phyloP scores from a whole-genome alignment of 2,329 filamentous ascomycete genomes.

The Leptodontidium sp. region DNA sequence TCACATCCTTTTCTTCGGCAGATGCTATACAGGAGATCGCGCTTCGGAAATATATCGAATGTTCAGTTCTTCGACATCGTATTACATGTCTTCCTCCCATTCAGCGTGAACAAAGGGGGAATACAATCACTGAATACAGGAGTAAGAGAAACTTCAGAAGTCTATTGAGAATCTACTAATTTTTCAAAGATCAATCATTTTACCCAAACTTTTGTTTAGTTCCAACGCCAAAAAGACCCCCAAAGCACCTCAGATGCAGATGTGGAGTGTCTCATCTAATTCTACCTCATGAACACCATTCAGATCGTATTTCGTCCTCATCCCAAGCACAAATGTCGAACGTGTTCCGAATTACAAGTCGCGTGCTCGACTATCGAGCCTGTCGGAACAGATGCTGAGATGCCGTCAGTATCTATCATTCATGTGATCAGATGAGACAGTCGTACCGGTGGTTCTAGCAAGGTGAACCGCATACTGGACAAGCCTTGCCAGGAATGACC shows the following conservation, averaged over 20 bases:
- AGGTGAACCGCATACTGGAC: constrained; percentile 58
- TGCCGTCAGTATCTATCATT: constrained; percentile 21
- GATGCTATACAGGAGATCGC: background rate
- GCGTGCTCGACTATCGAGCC: background rate
- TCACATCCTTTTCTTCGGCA: background rate
- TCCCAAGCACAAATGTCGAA: background rate
- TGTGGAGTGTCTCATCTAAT: background rate
- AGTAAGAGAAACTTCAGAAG: background rate
- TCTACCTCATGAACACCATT: background rate
- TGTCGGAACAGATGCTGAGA: background rate
- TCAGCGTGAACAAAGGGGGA: background rate
- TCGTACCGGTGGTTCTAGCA: constrained; percentile 36
- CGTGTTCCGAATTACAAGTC: background rate
- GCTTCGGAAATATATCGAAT: too few relatives aligned
- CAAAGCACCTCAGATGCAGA: background rate
- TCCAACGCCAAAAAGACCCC: background rate
- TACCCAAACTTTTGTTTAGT: constrained; percentile 22
- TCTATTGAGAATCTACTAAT: constrained; percentile 9
- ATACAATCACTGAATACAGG: background rate
- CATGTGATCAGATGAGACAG: background rate
- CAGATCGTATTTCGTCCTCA: background rate
- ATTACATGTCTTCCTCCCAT: background rate
- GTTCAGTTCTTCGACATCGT: background rate
- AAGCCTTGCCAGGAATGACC: constrained; percentile 62
- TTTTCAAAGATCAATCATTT: constrained; percentile 3